Evolutionary conservation across 225 moss, liverwort and hornwort genomes (phyloP).

Genomic region (Pseudisothecium myosuroides): DNA sequence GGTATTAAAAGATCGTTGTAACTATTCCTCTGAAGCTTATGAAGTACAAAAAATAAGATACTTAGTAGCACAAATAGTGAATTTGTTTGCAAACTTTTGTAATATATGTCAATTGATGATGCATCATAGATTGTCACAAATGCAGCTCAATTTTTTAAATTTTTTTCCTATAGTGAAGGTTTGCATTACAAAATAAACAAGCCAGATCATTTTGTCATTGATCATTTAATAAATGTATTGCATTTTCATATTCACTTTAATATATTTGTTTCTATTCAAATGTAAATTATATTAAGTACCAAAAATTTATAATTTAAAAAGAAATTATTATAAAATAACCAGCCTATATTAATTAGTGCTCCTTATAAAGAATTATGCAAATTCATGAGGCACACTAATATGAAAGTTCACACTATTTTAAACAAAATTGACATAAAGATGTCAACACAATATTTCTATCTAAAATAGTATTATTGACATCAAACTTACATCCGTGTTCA

Average conservation of each 20-base stretch:
- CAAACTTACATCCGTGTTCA: background rate
- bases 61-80: background rate
- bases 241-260: background rate
- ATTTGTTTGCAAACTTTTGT: background rate
- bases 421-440: background rate
- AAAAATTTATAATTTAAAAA: background rate
- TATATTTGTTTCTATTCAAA: background rate
- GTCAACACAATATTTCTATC: background rate
- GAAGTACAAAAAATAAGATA: background rate
- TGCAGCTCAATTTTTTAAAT: background rate
- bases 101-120: background rate
- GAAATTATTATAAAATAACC: background rate
- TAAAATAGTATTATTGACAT: background rate
- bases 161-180: background rate
- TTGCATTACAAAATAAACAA: background rate
- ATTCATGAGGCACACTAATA: background rate
- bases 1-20: background rate
- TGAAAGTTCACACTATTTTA: background rate
- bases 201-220: too few relatives aligned
- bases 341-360: background rate
- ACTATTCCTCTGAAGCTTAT: background rate
- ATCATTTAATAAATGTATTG: background rate
- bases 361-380: background rate
- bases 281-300: background rate
- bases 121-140: background rate